A percentile compares a stretch with the other conserved stretches of the same genome.
phyloP scores from a whole-genome alignment of 192 early-diverging fungal genomes.

The Spinellus fusiger region DNA sequence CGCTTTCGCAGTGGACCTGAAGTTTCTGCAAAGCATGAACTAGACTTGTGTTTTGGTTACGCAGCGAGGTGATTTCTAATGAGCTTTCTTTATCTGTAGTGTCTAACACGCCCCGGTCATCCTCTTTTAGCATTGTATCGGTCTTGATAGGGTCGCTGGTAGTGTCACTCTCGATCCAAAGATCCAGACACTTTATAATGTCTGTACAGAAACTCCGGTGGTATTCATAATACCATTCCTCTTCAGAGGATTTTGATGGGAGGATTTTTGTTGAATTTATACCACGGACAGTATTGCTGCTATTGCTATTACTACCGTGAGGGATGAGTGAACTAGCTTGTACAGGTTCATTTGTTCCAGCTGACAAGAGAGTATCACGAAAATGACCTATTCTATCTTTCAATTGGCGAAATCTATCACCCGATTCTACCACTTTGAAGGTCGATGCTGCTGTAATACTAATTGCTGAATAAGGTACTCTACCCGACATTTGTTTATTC shows the following conservation, averaged over 20 bases:
- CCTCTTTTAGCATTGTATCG: background rate
- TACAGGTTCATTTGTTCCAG: background rate
- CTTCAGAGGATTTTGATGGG: no score
- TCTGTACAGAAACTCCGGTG: background rate
- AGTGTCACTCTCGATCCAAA: background rate
- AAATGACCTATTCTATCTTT: background rate
- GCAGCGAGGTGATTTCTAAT: background rate
- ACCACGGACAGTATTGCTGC: background rate
- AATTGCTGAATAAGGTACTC: background rate
- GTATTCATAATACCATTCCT: background rate
- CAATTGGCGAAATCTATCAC: background rate
- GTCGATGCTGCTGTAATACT: background rate
- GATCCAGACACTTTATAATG: background rate
- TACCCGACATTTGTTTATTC: background rate
- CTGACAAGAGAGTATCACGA: background rate
- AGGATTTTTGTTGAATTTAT: background rate
- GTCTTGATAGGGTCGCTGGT: background rate
- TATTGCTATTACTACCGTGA: background rate
- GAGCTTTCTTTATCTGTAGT: background rate
- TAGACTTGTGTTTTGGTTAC: background rate
- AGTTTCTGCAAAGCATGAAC: background rate
- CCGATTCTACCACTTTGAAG: background rate
- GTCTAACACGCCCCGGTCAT: background rate
- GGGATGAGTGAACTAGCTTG: background rate
- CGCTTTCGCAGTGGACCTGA: background rate